A percentile compares a stretch with the other conserved stretches of the same genome.
Conservation (phyloP, 148 eudicot genomes). For the Selenicereus undatus region DNA sequence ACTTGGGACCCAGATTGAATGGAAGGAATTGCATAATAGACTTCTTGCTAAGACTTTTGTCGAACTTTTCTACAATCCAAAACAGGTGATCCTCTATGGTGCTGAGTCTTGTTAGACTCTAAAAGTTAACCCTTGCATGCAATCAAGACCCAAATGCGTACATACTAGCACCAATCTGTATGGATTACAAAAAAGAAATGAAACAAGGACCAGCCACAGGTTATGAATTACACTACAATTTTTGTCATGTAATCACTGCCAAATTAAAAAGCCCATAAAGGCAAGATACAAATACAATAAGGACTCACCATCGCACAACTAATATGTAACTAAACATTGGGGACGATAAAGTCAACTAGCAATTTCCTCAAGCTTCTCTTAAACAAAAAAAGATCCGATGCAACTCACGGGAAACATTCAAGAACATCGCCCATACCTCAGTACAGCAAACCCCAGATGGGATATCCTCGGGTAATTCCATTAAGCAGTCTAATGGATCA, state of each 20-base stretch:
- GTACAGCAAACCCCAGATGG: conserved; percentile 18
- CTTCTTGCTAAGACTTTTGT: no score
- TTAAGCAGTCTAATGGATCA: conserved; percentile 13
- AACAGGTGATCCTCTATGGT: no score
- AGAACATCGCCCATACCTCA: conserved; percentile 7
- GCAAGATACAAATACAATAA: no score
- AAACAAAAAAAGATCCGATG: background rate
- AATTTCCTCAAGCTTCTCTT: background rate
- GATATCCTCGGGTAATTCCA: background rate
- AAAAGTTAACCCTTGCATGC: background rate
- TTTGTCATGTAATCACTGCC: no score
- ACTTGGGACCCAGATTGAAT: no score
- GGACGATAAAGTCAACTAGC: background rate
- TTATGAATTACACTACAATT: no score
- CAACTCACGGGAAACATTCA: background rate
- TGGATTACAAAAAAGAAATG: background rate
- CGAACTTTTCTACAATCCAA: no score
- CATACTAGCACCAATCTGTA: background rate
- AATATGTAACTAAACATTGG: background rate
- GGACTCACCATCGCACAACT: background rate
- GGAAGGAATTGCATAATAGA: no score
- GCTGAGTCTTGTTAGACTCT: background rate
- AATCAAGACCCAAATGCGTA: background rate
- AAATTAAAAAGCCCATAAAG: background rate
- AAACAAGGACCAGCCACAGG: no score